Conservation (phyloP, 169 alveolate genomes). For the Cyclospora cayetanensis region DNA sequence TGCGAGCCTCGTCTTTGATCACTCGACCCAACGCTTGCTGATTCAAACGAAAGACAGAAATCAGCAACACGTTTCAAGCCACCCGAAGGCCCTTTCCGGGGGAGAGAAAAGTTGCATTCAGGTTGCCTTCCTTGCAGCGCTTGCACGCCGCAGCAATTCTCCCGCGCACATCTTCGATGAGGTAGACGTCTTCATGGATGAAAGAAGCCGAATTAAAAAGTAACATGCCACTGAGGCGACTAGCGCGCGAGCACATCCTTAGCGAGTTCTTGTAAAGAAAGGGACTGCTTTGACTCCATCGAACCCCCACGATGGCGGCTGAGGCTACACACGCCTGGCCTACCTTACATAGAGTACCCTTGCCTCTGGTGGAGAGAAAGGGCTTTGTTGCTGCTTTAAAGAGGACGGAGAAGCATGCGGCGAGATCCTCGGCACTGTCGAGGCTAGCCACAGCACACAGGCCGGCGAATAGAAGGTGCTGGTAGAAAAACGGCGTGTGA, state of each 20-base stretch:
- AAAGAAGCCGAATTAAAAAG: conserved; percentile 41
- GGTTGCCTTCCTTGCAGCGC: conserved; percentile 46
- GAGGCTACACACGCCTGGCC: neutral
- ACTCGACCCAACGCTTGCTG: neutral
- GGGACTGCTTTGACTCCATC: neutral
- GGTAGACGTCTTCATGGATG: conserved; percentile 67
- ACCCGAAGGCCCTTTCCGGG: conserved; percentile 47
- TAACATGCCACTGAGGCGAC: neutral
- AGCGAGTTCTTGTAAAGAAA: neutral
- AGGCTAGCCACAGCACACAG: too few relatives aligned
- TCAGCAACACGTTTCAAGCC: neutral
- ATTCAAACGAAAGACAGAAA: neutral
- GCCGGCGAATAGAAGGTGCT: too few relatives aligned
- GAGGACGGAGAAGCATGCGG: neutral
- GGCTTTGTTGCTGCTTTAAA: neutral
- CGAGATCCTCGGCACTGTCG: too few relatives aligned
- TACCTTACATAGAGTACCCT: neutral
- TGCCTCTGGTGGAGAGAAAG: neutral
- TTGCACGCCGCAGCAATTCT: neutral
- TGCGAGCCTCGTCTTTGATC: neutral
- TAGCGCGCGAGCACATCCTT: neutral
- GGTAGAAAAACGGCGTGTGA: too few relatives aligned
- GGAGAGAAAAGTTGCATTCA: conserved; percentile 54
- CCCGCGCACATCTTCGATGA: conserved; percentile 61
- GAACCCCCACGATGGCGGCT: neutral